Evolutionary conservation across 805 yeast species (phyloP), one percentile per base, ranked within the genome.

Genomic region (Teunomyces funiuensis): DNA sequence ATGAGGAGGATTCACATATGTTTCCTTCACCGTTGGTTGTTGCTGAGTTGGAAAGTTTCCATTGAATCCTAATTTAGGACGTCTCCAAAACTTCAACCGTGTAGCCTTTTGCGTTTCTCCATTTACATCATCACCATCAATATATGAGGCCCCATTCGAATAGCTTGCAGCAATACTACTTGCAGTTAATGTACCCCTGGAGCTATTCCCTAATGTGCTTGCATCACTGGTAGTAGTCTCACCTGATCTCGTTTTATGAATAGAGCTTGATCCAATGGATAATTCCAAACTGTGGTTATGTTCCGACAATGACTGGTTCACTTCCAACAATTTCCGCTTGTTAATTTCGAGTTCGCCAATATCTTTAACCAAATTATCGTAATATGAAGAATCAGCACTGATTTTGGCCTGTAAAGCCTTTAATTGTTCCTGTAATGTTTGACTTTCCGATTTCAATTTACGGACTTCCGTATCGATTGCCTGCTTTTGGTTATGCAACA

Each of bases 291-390:
- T 47, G 30, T 43, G 49, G 37, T 54, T 54, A 29, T 57, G 54
- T 28, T 59, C 63, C n/a, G 49, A 36, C 28, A 57, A 51, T 14
- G 40, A 49, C 36, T 44, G 55, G 45, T 58, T 65, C 19, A 50
- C 48, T 14, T 61, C 65, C 30, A 45, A 18, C 15, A 88, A 60
- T 13, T 63, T 59, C 25, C 64, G 67, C 60, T 76, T 82, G 36
- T 74, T 73, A 0, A 51, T 45, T 22, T 63, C 71, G 46, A 88
- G 63, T 14, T 65, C 73, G 36, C 69, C 74, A 10, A 85, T 69
- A 28, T 84, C 88, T 31, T 63, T 66, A 15, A 65, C 43, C 26
- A 83, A 49, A 5, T 58, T 58, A 2, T 73, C 68, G 47, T 75
- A 79, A 1, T 69, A 62, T 1, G 68, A 55, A 27, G 70, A 67